Evolutionary conservation across 768 basidiomycete genomes (phyloP).

Genomic region (Bullera alba): DNA sequence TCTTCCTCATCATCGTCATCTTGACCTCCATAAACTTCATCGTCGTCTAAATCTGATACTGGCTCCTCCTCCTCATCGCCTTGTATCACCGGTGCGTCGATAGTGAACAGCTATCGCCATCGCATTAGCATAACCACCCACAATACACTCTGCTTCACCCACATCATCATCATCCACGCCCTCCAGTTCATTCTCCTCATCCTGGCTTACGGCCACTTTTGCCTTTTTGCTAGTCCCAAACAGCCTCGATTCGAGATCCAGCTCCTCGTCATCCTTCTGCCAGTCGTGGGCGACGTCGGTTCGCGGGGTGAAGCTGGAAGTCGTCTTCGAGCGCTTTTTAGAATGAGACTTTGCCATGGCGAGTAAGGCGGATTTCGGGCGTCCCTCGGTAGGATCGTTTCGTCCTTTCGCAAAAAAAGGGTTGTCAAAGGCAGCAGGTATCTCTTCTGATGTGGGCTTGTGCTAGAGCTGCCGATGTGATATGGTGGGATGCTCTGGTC

Average conservation of each 20-base stretch:
- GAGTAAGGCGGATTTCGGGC: no score
- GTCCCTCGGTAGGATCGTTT: background rate
- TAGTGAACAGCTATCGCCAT: slow-evolving; percentile 29
- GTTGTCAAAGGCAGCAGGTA: background rate
- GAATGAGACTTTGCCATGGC: no score
- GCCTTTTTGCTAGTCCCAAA: slow-evolving; percentile 26
- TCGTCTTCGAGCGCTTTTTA: background rate
- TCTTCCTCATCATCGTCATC: slow-evolving; percentile 55
- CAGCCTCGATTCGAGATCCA: slow-evolving; percentile 38
- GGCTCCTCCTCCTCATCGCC: slow-evolving; percentile 11
- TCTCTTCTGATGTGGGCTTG: no score
- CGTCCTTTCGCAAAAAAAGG: background rate
- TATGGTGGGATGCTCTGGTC: no score
- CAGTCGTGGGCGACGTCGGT: slow-evolving; percentile 6
- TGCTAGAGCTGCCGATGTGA: no score
- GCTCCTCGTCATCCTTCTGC: slow-evolving; percentile 43
- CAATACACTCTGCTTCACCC: background rate
- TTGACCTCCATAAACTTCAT: slow-evolving; percentile 30
- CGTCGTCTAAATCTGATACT: slow-evolving; percentile 51
- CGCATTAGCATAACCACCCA: background rate
- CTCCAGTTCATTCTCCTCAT: background rate
- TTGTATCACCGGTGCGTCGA: slow-evolving; percentile 42
- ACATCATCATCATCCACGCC: slow-evolving; percentile 16
- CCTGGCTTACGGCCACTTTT: background rate
- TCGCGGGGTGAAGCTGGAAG: background rate